Percentiles rank a stretch among this genome's conserved stretches.
These are phyloP conservation scores for Somion occarium DNA, from an alignment of 1,284 basidiomycete species.

Conservation along the genomic window DNA sequence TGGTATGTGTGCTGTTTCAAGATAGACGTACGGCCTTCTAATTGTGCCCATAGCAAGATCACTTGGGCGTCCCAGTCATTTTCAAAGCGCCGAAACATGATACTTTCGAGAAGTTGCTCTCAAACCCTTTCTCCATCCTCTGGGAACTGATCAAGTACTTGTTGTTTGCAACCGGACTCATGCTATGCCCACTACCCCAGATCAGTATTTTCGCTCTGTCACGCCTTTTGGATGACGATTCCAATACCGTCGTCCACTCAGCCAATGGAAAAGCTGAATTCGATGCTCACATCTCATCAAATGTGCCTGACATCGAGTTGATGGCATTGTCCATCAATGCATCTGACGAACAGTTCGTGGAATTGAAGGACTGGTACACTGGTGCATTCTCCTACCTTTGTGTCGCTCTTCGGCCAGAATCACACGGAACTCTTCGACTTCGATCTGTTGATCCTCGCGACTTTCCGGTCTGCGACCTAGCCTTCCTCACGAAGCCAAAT, in stretches of 20 bases:
- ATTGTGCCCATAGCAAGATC: slow-evolving; percentile 10
- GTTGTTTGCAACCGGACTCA: slow-evolving; percentile 24
- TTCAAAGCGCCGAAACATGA: not conserved
- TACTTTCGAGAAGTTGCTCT: slow-evolving; percentile 2
- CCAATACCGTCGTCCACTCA: slow-evolving; percentile 1
- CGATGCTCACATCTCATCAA: slow-evolving; percentile 17
- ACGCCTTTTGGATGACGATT: slow-evolving; percentile 22
- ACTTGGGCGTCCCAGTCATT: not conserved
- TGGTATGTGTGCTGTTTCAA: slow-evolving; percentile 8
- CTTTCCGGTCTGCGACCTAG: slow-evolving; percentile 27
- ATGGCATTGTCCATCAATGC: slow-evolving; percentile 23
- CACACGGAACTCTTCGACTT: slow-evolving; percentile 29
- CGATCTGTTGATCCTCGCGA: slow-evolving; percentile 27
- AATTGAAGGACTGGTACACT: slow-evolving; percentile 16
- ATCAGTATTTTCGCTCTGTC: slow-evolving; percentile 22
- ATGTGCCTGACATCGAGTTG: slow-evolving; percentile 33
- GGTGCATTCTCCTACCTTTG: slow-evolving; percentile 26
- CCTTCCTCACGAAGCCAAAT: slow-evolving; percentile 20
- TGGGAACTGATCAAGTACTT: slow-evolving; percentile 26
- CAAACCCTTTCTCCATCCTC: slow-evolving; percentile 16
- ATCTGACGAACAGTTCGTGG: slow-evolving; percentile 8
- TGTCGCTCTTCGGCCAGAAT: slow-evolving; percentile 27
- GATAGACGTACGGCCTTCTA: not conserved
- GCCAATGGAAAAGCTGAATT: slow-evolving; percentile 8
- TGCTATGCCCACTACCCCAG: slow-evolving; percentile 26